Evolutionary conservation across 768 basidiomycete species (phyloP).

Genomic region (Russula vinacea): DNA sequence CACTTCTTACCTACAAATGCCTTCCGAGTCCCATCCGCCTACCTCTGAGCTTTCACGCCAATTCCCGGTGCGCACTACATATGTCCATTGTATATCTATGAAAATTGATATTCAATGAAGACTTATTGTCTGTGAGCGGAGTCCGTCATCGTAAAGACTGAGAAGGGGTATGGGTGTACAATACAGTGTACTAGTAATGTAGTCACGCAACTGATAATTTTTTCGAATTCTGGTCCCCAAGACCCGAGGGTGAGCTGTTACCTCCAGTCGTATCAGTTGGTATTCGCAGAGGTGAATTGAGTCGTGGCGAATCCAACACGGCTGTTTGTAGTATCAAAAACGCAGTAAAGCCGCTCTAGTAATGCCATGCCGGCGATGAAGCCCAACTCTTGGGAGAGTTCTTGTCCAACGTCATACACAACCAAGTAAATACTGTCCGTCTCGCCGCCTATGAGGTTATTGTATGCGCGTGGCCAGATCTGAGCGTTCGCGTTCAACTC

Average conservation of each 20-base stretch:
- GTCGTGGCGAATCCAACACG: slow-evolving; percentile 60
- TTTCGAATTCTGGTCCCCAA: neutral
- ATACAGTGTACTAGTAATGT: no score
- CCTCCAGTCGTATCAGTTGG: slow-evolving; percentile 30
- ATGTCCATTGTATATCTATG: no score
- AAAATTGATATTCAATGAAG: no score
- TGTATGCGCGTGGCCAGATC: slow-evolving; percentile 44
- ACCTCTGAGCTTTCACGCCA: no score
- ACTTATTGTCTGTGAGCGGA: no score
- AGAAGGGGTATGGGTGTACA: no score
- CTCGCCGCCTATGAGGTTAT: slow-evolving; percentile 42
- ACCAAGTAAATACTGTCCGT: slow-evolving; percentile 40
- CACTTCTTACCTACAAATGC: no score
- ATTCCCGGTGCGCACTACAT: no score
- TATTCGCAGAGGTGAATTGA: slow-evolving; percentile 45
- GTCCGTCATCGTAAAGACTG: no score
- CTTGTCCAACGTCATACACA: slow-evolving; percentile 39
- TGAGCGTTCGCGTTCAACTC: slow-evolving; percentile 45
- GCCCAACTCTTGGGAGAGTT: slow-evolving; percentile 37
- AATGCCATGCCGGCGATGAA: slow-evolving; percentile 55
- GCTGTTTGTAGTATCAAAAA: slow-evolving; percentile 57
- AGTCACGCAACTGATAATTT: neutral
- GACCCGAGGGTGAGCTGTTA: no score
- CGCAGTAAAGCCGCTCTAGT: slow-evolving; percentile 64
- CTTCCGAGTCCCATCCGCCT: no score